Evolutionary conservation across 2,329 filamentous ascomycete species (phyloP).

Genomic region (Paracoccidioides lutzii): DNA sequence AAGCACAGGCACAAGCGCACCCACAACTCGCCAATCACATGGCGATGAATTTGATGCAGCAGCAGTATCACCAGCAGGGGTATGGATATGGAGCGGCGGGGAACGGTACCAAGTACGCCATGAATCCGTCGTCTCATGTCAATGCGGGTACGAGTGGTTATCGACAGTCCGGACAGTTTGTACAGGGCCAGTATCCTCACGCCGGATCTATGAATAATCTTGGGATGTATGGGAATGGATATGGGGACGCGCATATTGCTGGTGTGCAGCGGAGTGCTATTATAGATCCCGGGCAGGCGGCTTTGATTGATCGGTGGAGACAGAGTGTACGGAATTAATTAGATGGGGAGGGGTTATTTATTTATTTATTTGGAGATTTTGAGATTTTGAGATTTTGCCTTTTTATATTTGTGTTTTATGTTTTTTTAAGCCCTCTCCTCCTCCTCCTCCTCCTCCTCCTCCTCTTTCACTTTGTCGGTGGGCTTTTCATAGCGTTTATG

Average conservation of each 20-base stretch:
- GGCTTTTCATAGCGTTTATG: no score
- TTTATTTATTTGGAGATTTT: neutral
- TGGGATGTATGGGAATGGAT: constrained; percentile 14
- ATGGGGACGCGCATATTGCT: neutral
- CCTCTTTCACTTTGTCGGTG: no score
- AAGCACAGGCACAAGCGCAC: no score
- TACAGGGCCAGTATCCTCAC: neutral
- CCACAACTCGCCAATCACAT: neutral
- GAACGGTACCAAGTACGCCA: neutral
- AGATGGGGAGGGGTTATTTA: neutral
- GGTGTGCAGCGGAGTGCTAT: constrained; percentile 9
- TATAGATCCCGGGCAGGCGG: constrained; percentile 40
- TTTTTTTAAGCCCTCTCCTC: neutral
- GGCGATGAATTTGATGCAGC: neutral
- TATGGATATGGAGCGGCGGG: neutral
- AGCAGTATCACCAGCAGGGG: neutral
- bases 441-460: neutral
- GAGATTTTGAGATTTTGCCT: neutral
- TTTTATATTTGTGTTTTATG: neutral
- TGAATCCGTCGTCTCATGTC: neutral
- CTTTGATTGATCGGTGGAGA: constrained; percentile 49
- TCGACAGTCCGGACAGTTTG: neutral
- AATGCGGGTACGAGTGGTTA: neutral
- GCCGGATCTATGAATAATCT: neutral
- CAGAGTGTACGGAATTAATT: constrained; percentile 24